Base-by-base conservation (phyloP, 768 basidiomycete species). In the Kwoniella dendrophila region DNA sequence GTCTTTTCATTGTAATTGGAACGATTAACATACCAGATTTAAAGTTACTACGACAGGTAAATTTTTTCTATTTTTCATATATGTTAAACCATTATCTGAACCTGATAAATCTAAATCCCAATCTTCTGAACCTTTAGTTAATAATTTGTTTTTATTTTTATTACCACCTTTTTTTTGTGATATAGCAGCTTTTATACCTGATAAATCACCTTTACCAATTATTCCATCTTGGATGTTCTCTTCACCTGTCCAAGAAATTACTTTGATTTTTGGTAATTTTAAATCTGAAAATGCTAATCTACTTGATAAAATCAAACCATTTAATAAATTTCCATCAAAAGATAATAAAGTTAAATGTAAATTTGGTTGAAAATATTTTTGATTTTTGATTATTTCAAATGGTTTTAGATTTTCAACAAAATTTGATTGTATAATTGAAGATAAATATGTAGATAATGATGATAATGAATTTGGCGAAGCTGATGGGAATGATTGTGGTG, bases 151-250 rank as follows among this genome's bases (percentile, higher is more conserved):
- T 56, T 20, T 59, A n/a, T n/a, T n/a, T n/a, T n/a, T n/a, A n/a
- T n/a, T n/a, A n/a, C n/a, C n/a, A n/a, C n/a, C n/a, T 54, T 33
- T 51, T 62, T 16, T 57, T 62, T 56, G 66, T 59, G 5, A 66
- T 64, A 79, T 71, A 18, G 78, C 78, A 30, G 73, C 74, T 43
- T 77, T 77, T 50, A 79, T 76, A 24, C 75, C 78, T n/a, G 68
- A 69, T 63, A 69, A 59, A 64, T 72, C 74, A 34, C 57, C 57
- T 57, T 70, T 67, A 47, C 61, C 59, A 30, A 54, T 61, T 33
- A 49, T 62, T 22, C 67, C 69, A 12, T 59, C 63, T 26, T 44
- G 62, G 20, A 64, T 63, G 0, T 44, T 49, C 2, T 51, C 58
- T n/a, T 44, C 55, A 2, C 61, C 63, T 12, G 44, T 48, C 66